phyloP scores from a whole-genome alignment of 306 rosid species.

The Cicer bijugum region DNA sequence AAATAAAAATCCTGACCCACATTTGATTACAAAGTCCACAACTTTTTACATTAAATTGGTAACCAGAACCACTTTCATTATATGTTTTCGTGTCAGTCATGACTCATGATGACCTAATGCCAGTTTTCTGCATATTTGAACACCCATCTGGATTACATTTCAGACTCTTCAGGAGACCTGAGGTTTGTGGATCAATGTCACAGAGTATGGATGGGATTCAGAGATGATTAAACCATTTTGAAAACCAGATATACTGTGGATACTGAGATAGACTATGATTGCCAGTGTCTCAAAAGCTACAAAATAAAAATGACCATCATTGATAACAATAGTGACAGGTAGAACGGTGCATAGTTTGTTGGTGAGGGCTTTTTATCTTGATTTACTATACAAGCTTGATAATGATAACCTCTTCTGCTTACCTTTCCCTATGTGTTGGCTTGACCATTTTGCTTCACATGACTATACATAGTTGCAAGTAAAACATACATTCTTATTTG shows the following conservation, averaged over 20 bases:
- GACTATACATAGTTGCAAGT: too few relatives aligned
- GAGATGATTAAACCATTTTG: constrained; percentile 3
- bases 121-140: constrained; percentile 16
- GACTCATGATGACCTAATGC: not conserved
- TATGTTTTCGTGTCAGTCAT: not conserved
- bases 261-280: not conserved
- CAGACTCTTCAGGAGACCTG: not conserved
- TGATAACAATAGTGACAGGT: not conserved
- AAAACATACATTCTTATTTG: too few relatives aligned
- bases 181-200: not conserved
- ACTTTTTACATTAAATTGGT: constrained; percentile 6
- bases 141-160: constrained; percentile 3
- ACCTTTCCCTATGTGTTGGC: too few relatives aligned
- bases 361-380: not conserved
- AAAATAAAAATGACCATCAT: not conserved
- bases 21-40: constrained; percentile 9
- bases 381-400: too few relatives aligned
- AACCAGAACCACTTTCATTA: constrained; percentile 4
- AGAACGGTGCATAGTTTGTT: not conserved
- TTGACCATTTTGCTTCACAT: too few relatives aligned
- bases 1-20: constrained; percentile 23
- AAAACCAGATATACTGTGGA: not conserved
- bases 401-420: too few relatives aligned
- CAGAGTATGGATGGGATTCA: not conserved
- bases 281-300: not conserved